These are phyloP conservation scores for Fusarium equiseti DNA, from an alignment of 2,329 filamentous ascomycete genomes.

Conservation along the genomic window DNA sequence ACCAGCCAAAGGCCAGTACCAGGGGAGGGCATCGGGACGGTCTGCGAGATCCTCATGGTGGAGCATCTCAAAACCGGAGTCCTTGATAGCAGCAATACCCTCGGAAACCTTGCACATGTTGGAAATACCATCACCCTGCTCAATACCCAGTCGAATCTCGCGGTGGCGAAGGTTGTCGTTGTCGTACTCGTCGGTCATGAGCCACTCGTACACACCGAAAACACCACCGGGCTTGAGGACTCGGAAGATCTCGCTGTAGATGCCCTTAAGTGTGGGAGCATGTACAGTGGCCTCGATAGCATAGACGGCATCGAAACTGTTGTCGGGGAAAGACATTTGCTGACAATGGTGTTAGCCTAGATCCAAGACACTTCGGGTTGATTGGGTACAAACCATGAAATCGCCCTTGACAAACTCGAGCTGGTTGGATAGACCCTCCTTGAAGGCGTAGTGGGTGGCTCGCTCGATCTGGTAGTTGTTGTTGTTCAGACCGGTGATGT, in stretches of 20 bases:
- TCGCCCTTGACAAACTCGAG: constrained; percentile 92
- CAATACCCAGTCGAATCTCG: constrained; percentile 91
- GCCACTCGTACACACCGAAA: constrained; percentile 98
- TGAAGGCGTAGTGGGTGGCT: constrained; percentile 84
- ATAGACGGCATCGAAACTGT: constrained; percentile 94
- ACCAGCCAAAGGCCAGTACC: constrained; percentile 94
- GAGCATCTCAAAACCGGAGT: constrained; percentile 86
- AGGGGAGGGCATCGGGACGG: constrained; percentile 80
- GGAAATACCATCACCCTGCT: constrained; percentile 95
- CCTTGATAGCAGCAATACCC: constrained; percentile 83
- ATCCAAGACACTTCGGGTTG: background rate
- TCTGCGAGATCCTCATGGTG: constrained; percentile 89
- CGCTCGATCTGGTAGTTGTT: constrained; percentile 99
- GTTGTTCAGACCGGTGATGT: constrained; percentile 95
- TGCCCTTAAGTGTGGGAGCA: constrained; percentile 88
- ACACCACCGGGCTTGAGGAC: constrained; percentile 95
- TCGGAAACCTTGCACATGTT: constrained; percentile 95
- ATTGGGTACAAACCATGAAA: constrained; percentile 76
- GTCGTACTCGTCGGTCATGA: constrained; percentile 97
- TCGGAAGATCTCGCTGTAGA: constrained; percentile 94
- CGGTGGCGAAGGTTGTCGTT: constrained; percentile 88
- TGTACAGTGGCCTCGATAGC: constrained; percentile 98
- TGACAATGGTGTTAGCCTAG: constrained; percentile 49
- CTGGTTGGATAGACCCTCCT: constrained; percentile 84
- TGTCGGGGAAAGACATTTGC: constrained; percentile 95